These are phyloP conservation scores for Xylaria palmicola DNA, from an alignment of 495 filamentous ascomycete genomes.

Conservation along the genomic window DNA sequence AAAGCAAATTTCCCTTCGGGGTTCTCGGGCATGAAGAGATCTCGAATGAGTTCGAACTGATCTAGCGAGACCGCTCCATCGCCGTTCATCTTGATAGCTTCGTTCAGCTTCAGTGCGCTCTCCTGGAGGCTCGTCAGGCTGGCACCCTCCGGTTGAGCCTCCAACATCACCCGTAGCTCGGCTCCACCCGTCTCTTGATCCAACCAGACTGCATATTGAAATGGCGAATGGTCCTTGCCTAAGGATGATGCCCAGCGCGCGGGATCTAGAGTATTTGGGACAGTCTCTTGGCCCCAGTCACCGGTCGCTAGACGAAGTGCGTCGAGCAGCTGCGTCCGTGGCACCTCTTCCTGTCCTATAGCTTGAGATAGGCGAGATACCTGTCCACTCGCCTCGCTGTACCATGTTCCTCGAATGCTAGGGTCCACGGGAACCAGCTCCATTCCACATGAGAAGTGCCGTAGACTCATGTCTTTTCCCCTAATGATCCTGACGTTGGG, in stretches of 20 bases:
- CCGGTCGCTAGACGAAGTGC: background rate
- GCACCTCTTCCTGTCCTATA: background rate
- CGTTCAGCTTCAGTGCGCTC: background rate
- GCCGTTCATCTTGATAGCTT: background rate
- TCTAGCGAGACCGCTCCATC: conserved; percentile 9
- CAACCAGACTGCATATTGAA: conserved; percentile 1
- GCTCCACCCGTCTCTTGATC: conserved; percentile 4
- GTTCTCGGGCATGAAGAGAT: conserved; percentile 10
- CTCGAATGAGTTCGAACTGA: conserved; percentile 7
- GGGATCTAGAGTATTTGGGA: background rate
- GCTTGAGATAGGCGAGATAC: background rate
- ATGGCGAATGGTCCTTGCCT: background rate
- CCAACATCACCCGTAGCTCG: conserved; percentile 1
- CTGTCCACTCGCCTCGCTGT: background rate
- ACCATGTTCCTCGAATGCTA: background rate
- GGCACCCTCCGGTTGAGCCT: background rate
- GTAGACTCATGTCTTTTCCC: conserved; percentile 10
- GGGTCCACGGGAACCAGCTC: conserved; percentile 1
- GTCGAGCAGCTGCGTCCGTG: background rate
- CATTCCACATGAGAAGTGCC: conserved; percentile 9
- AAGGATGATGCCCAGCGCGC: background rate
- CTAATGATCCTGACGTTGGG: conserved; percentile 11
- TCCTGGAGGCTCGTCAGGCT: background rate
- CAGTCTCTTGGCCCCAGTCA: background rate
- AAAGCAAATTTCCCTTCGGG: background rate